These are phyloP conservation scores for Eudorina sp. DNA, from an alignment of 139 green algal genomes.

Conservation along the genomic window DNA sequence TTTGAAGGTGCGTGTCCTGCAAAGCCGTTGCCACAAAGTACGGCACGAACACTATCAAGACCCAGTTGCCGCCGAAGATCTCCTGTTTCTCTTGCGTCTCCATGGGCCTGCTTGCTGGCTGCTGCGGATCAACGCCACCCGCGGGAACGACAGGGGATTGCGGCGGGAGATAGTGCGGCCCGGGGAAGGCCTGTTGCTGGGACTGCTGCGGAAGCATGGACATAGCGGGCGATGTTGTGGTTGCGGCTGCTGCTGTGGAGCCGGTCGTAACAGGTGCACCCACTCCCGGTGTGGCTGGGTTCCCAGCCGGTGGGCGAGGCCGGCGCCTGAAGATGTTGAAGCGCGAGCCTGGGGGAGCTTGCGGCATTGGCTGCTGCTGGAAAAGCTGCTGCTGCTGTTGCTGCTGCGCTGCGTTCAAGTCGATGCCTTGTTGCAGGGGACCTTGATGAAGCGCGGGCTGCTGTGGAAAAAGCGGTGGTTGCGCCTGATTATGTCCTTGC, in stretches of 20 bases:
- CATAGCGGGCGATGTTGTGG: not conserved
- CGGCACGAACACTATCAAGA: constrained; percentile 32
- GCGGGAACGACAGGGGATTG: too few species aligned
- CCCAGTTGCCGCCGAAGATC: constrained; percentile 34
- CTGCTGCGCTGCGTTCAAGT: too few species aligned
- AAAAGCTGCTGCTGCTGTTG: constrained; percentile 4
- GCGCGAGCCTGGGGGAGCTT: not conserved
- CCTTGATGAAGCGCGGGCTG: too few species aligned
- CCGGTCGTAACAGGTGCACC: too few species aligned
- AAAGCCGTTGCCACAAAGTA: constrained; percentile 46
- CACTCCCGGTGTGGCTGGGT: too few species aligned
- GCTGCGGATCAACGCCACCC: too few species aligned
- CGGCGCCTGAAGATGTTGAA: not conserved
- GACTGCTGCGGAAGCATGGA: not conserved
- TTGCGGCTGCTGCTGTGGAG: not conserved
- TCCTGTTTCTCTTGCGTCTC: constrained; percentile 16
- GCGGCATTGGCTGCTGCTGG: not conserved
- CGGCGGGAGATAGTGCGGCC: not conserved
- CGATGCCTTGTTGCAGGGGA: too few species aligned
- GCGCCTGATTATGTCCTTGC: too few species aligned
- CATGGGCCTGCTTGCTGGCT: not conserved
- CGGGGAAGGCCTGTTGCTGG: not conserved
- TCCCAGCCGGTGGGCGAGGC: not conserved
- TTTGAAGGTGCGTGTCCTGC: constrained; percentile 38
- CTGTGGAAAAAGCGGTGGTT: too few species aligned